Evolutionary conservation across 257 asterid species (phyloP), one percentile per base, ranked within the genome.

Genomic region (Paulownia fortunei): DNA sequence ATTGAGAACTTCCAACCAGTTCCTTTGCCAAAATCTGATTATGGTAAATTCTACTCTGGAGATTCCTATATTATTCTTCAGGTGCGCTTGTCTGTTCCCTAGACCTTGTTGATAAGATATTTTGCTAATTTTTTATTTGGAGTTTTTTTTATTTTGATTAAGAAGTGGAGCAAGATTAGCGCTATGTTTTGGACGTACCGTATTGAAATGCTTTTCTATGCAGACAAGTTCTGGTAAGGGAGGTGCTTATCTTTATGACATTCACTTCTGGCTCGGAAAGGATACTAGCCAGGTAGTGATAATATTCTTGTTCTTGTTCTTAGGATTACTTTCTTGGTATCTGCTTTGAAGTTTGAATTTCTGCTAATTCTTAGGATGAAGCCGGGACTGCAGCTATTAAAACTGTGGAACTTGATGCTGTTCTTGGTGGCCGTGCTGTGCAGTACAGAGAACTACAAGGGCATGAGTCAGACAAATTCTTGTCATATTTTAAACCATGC

Each of bases 221-320:
- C 86, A 95, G 99, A 92, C 97, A 72, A 89, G 93, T 85, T 83
- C 97, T 71, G 94, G 99, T 52, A 95, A 86, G 85, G 99, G 99
- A 72, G 98, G 99, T 73, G 89, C 97, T 78, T 95, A 92, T 88
- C 88, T 95, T 72, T 93, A 82, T 73, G 97, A 95, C 89, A 90
- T 93, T 85, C 97, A 95, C 83, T 95, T 93, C 83, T 95, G 99
- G 99, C 92, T 95, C 67, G 99, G 99, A 73, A 95, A 93, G 83
- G 97, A 95, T 81, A 95, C 98, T 76, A 95, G 97, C 82, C 99
- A 93, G 98, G 99, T 92, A 68, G n/a, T 56, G 71, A 42, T 30
- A 79, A 52, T 77, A 26, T 47, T 56, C 34, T 65, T 73, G 62
- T 75, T 71, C 51, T 37, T 70, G n/a, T 47, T 77, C 41, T 21